phyloP scores from a whole-genome alignment of 78 protist genomes.

The Acrasis kona region DNA sequence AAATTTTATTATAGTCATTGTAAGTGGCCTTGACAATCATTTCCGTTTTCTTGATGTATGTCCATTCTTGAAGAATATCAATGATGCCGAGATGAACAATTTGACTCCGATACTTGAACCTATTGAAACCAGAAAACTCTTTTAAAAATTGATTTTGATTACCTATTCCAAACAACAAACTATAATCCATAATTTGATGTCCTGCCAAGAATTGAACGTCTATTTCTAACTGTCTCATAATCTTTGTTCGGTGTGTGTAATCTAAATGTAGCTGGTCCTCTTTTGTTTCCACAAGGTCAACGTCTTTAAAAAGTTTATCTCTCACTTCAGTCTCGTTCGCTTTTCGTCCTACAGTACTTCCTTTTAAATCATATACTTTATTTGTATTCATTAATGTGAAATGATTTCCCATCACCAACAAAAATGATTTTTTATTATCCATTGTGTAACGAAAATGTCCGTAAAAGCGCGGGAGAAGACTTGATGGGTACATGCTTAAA shows the following conservation, averaged over 20 bases:
- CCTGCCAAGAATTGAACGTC: conserved; percentile 28
- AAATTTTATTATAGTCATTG: not conserved
- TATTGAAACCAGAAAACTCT: too few relatives aligned
- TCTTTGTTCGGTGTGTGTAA: not conserved
- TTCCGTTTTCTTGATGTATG: not conserved
- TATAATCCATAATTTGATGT: conserved; percentile 54
- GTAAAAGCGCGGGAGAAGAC: conserved; percentile 68
- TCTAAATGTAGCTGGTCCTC: conserved; percentile 5
- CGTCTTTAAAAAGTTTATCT: not conserved
- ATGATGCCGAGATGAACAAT: conserved; percentile 18
- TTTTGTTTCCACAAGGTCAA: conserved; percentile 17
- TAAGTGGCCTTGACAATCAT: not conserved
- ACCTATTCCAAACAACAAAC: conserved; percentile 41
- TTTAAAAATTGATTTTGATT: too few relatives aligned
- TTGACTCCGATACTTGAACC: too few relatives aligned
- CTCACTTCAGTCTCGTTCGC: not conserved
- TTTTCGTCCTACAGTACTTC: conserved; percentile 9
- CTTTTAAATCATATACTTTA: conserved; percentile 78
- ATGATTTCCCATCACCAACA: conserved; percentile 80
- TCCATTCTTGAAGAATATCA: conserved; percentile 21
- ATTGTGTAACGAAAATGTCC: conserved; percentile 60
- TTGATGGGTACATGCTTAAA: conserved; percentile 54
- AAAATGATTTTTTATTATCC: conserved; percentile 2
- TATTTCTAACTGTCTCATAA: conserved; percentile 15
- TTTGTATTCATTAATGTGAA: conserved; percentile 52